Base-by-base conservation (phyloP, 768 basidiomycete species). In the Serendipita sp. region DNA sequence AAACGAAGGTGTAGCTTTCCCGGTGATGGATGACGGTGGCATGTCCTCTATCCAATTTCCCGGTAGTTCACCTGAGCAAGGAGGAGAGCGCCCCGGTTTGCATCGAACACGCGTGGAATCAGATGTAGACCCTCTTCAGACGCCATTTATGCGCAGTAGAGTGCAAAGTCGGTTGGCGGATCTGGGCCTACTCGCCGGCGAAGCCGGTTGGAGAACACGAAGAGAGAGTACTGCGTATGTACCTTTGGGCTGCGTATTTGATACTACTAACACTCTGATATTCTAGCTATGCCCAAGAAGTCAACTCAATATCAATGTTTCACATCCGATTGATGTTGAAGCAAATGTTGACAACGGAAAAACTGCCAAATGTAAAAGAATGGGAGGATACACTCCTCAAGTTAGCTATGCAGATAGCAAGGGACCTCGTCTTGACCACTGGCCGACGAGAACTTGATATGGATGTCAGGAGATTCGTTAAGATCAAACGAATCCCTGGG, bases 401-500 rank as follows among this genome's bases (percentile, higher is more conserved):
- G 69, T 78, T 98, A 16, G 85, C 94, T 1, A 81, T 97, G 54
- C 84, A 87, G 45, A 89, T 95, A 48, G 90, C 93, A 2, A 83
- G 85, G 24, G 89, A 91, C 65, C 78, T 94, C 65, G 88, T 89
- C 0, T 90, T 92, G 72, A 87, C 86, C 2, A 76, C 81, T 35
- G 85, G 90, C 68, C 81, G 86, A 3, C 86, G 90, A 71, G 92
- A 92, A 1, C 89, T 92, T 69, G 89, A 91, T 68, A 93, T 97
- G 85, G 96, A 98, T 73, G 87, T 96, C 28, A 80, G 95, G 37
- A 83, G 86, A 45, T 96, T 95, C 69, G 92, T 98, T 54, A 97
- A 97, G 76, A 94, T 98, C 75, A 98, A 99, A 78, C 95, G 95
- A 75, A 88, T 98, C 15, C 95, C 96, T 0, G 96, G 96, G 28